Conservation (phyloP, 768 basidiomycete species). For the Boletales sp. region DNA sequence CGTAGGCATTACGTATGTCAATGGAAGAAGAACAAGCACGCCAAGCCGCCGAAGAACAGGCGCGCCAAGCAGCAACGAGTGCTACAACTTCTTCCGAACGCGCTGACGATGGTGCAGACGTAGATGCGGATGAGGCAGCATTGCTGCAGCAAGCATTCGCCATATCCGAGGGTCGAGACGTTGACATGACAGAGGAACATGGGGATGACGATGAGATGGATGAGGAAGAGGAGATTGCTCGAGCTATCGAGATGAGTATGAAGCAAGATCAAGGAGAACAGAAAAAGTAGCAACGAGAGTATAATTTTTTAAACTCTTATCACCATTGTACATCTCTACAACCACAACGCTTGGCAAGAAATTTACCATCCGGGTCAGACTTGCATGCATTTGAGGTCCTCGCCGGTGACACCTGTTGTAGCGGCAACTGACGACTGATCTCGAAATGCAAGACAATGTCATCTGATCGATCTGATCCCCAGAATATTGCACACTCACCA, state of each 20-base stretch:
- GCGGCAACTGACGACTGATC: too few species aligned
- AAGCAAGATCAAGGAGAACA: constrained; percentile 51
- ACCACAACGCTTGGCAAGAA: too few species aligned
- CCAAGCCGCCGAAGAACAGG: constrained; percentile 45
- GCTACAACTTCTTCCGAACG: constrained; percentile 20
- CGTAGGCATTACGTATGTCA: constrained; percentile 92
- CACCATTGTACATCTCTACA: background rate
- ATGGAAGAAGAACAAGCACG: constrained; percentile 93
- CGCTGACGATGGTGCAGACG: constrained; percentile 35
- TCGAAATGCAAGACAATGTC: too few species aligned
- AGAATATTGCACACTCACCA: constrained; percentile 13
- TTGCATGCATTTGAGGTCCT: too few species aligned
- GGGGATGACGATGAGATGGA: constrained; percentile 68
- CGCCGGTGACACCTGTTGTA: too few species aligned
- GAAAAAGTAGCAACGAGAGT: constrained; percentile 23
- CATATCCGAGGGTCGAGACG: constrained; percentile 60
- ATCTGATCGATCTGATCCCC: too few species aligned
- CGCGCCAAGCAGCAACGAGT: constrained; percentile 26
- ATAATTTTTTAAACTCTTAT: constrained; percentile 3
- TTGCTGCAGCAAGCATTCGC: constrained; percentile 74
- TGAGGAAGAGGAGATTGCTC: constrained; percentile 87
- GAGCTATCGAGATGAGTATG: constrained; percentile 95
- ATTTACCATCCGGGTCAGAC: too few species aligned
- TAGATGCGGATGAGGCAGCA: constrained; percentile 75
- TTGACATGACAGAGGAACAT: constrained; percentile 44